phyloP scores from a whole-genome alignment of 2,329 filamentous ascomycete genomes.

The Seiridium unicorne region DNA sequence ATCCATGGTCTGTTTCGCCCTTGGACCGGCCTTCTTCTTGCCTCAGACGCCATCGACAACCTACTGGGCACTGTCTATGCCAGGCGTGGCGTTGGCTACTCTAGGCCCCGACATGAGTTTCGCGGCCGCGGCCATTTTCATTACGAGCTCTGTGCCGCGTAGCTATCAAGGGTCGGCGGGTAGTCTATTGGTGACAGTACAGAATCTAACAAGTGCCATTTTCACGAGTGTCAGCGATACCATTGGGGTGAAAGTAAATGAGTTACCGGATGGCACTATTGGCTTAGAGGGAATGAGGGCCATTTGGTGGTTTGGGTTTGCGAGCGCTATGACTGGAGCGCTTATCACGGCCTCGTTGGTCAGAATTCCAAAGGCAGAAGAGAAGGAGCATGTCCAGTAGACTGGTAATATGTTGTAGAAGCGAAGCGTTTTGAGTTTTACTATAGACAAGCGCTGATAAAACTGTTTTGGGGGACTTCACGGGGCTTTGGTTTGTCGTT shows the following conservation, averaged over 20 bases:
- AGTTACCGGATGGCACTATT: constrained; percentile 18
- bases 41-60: constrained; percentile 34
- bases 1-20: constrained; percentile 32
- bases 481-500: too few species aligned
- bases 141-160: constrained; percentile 42
- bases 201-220: constrained; percentile 43
- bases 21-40: constrained; percentile 22
- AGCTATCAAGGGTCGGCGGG: constrained; percentile 45
- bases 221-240: constrained; percentile 31
- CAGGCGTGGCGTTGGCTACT: constrained; percentile 40
- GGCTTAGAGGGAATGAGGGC: constrained; percentile 18
- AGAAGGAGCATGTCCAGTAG: constrained; percentile 21
- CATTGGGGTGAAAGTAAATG: constrained; percentile 28
- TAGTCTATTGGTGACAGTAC: constrained; percentile 43
- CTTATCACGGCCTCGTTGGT: constrained; percentile 18
- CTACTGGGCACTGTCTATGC: constrained; percentile 44
- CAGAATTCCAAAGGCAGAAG: constrained; percentile 21
- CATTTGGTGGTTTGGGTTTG: constrained; percentile 25
- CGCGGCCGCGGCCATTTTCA: constrained; percentile 46
- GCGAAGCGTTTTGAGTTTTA: too few species aligned
- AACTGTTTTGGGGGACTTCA: too few species aligned
- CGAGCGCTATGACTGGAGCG: constrained; percentile 15
- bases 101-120: constrained; percentile 47
- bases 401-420: too few species aligned
- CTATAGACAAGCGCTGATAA: too few species aligned